Conservation (phyloP, 1,139 yeast genomes). For the Pichia sp. region DNA sequence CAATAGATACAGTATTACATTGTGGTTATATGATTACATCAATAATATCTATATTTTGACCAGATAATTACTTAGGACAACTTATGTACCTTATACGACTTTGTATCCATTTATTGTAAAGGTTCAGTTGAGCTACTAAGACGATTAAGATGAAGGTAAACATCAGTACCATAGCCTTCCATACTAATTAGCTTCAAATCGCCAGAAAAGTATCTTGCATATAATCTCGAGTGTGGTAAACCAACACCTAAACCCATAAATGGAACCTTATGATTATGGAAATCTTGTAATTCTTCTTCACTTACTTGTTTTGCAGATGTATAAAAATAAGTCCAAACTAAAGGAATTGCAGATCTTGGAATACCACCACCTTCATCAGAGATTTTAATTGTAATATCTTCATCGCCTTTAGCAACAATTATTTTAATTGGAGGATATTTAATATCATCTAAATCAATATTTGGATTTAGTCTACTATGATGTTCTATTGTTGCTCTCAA, state of each 20-base stretch:
- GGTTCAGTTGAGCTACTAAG: slow-evolving; percentile 45
- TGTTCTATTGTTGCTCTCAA: slow-evolving; percentile 79
- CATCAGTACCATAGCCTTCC: slow-evolving; percentile 96
- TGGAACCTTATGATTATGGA: slow-evolving; percentile 63
- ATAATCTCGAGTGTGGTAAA: slow-evolving; percentile 74
- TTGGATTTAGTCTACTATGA: slow-evolving; percentile 46
- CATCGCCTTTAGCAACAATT: slow-evolving; percentile 85
- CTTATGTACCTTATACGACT: not conserved
- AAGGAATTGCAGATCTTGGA: slow-evolving; percentile 74
- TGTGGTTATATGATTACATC: no score
- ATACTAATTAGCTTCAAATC: slow-evolving; percentile 78
- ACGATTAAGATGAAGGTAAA: slow-evolving; percentile 72
- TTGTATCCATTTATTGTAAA: slow-evolving; percentile 17
- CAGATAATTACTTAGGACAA: no score
- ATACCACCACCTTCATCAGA: slow-evolving; percentile 96
- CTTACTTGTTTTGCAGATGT: slow-evolving; percentile 82
- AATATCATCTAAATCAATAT: slow-evolving; percentile 53
- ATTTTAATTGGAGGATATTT: slow-evolving; percentile 79
- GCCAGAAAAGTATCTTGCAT: slow-evolving; percentile 89
- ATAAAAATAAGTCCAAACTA: slow-evolving; percentile 87
- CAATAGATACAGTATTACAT: no score
- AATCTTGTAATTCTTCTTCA: slow-evolving; percentile 54
- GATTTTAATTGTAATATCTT: slow-evolving; percentile 87
- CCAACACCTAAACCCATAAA: slow-evolving; percentile 96
- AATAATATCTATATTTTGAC: no score